Evolutionary conservation across 2,329 filamentous ascomycete genomes (phyloP).

Genomic region (Penicillium concentricum): DNA sequence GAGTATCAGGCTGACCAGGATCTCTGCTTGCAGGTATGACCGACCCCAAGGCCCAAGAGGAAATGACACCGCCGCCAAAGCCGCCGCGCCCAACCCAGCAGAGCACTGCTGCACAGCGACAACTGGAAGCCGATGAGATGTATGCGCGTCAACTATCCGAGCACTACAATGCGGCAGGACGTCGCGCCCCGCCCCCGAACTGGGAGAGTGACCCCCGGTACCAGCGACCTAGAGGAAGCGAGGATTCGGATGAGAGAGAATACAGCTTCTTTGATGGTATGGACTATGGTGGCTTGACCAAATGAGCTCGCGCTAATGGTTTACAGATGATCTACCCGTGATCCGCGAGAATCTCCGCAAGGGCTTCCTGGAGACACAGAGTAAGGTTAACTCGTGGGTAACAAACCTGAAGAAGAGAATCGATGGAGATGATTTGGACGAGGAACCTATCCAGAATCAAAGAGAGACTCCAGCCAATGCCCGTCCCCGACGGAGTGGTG

Average conservation of each 20-base stretch:
- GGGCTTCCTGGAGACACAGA: slow-evolving; percentile 91
- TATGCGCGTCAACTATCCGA: slow-evolving; percentile 92
- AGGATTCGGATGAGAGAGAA: slow-evolving; percentile 67
- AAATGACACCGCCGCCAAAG: slow-evolving; percentile 66
- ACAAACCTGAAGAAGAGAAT: slow-evolving; percentile 87
- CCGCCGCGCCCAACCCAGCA: slow-evolving; percentile 71
- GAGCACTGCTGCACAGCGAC: slow-evolving; percentile 63
- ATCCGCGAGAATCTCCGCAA: slow-evolving; percentile 92
- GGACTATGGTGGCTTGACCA: not conserved
- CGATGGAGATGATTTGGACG: slow-evolving; percentile 72
- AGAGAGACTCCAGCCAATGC: slow-evolving; percentile 39
- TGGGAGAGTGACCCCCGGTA: slow-evolving; percentile 36
- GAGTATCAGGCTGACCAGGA: slow-evolving; percentile 6
- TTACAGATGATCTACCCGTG: slow-evolving; percentile 79
- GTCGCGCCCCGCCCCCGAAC: slow-evolving; percentile 33
- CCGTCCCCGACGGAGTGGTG: slow-evolving; percentile 60
- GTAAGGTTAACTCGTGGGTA: slow-evolving; percentile 90
- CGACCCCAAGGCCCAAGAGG: slow-evolving; percentile 69
- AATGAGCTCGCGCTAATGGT: slow-evolving; percentile 13
- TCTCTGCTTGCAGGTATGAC: slow-evolving; percentile 63
- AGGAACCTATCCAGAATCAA: slow-evolving; percentile 27
- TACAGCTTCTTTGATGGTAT: slow-evolving; percentile 84
- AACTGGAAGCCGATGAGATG: slow-evolving; percentile 85
- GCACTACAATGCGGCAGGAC: slow-evolving; percentile 65
- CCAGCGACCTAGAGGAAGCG: slow-evolving; percentile 53